phyloP scores from a whole-genome alignment of 768 basidiomycete genomes.

The Goffeauzyma gilvescens region DNA sequence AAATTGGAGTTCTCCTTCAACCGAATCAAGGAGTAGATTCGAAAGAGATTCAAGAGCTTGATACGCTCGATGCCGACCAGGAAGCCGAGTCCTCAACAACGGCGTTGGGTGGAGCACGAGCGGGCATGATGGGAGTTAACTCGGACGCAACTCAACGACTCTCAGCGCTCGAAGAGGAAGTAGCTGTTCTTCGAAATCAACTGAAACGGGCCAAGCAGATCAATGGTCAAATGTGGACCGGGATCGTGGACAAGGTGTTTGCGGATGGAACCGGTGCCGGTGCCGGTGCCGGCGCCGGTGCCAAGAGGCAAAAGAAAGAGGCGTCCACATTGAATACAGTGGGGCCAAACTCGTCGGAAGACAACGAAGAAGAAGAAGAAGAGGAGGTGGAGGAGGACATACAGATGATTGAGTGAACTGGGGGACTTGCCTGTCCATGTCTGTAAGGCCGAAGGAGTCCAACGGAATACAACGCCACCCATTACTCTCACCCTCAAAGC shows the following conservation, averaged over 20 bases:
- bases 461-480: too few relatives aligned
- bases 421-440: too few relatives aligned
- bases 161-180: conserved; percentile 35
- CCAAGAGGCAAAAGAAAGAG: too few relatives aligned
- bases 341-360: background rate
- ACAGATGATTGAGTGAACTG: too few relatives aligned
- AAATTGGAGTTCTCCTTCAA: conserved; percentile 19
- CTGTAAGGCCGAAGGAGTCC: too few relatives aligned
- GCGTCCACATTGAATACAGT: too few relatives aligned
- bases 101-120: background rate
- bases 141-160: background rate
- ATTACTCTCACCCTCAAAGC: too few relatives aligned
- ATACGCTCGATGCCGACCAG: background rate
- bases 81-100: background rate
- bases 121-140: background rate
- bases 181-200: conserved; percentile 46
- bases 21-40: conserved; percentile 5
- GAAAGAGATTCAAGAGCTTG: conserved; percentile 7
- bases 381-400: too few relatives aligned
- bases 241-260: conserved; percentile 41
- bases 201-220: conserved; percentile 70
- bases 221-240: conserved; percentile 87
- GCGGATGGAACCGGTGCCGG: background rate
- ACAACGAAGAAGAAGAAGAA: too few relatives aligned
- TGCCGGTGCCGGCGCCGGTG: too few relatives aligned